A percentile compares a stretch with the other conserved stretches of the same genome.
phyloP scores from a whole-genome alignment of 2,329 filamentous ascomycete species.

The Kalmusia sp. region DNA sequence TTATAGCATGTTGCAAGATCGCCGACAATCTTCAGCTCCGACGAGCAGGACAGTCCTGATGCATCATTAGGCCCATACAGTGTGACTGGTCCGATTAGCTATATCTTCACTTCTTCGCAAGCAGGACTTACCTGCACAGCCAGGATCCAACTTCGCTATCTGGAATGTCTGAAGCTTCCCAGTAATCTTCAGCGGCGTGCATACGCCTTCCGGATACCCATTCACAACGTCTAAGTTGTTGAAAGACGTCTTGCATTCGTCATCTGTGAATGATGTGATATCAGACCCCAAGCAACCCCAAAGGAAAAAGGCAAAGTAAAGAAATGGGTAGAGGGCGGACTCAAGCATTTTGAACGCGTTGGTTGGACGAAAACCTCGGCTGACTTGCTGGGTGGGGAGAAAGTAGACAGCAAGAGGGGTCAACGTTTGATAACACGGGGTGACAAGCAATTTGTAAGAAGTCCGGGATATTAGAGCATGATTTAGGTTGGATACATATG shows the following conservation, averaged over 20 bases:
- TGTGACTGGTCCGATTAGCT: constrained; percentile 24
- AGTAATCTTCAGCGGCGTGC: constrained; percentile 17
- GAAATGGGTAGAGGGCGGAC: neutral
- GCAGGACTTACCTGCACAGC: constrained; percentile 28
- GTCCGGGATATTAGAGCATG: constrained; percentile 5
- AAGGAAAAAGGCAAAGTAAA: neutral
- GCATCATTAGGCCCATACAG: constrained; percentile 29
- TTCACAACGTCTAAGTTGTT: constrained; percentile 20
- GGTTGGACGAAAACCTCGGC: constrained; percentile 2
- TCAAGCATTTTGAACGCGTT: constrained; percentile 10
- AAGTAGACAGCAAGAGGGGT: neutral
- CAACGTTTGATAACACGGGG: constrained; percentile 1
- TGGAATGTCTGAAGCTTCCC: constrained; percentile 26
- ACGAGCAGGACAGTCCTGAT: constrained; percentile 21
- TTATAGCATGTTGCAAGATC: constrained; percentile 34
- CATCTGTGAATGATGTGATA: constrained; percentile 22
- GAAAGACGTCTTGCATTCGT: constrained; percentile 17
- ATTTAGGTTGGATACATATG: neutral
- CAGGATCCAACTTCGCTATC: constrained; percentile 29
- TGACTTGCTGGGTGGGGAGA: constrained; percentile 8
- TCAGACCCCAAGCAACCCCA: constrained; percentile 11
- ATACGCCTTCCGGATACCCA: constrained; percentile 24
- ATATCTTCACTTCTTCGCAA: neutral
- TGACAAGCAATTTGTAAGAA: constrained; percentile 13
- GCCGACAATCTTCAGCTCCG: constrained; percentile 23